phyloP scores from a whole-genome alignment of 768 basidiomycete species.

The Ramaria sp. region DNA sequence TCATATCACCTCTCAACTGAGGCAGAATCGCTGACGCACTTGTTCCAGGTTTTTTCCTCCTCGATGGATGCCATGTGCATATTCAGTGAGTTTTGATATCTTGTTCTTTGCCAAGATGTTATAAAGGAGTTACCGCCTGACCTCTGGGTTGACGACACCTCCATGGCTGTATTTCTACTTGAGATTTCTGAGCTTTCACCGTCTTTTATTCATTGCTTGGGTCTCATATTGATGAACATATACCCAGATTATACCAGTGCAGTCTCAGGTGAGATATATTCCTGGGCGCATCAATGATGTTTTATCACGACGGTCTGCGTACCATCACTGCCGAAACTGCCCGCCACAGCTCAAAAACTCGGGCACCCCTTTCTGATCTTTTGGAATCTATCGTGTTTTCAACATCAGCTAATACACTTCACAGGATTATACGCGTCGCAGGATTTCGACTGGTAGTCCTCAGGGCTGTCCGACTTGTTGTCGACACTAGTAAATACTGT shows the following conservation, averaged over 20 bases:
- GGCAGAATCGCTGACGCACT: conserved; percentile 5
- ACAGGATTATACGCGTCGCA: too few species aligned
- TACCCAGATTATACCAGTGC: too few species aligned
- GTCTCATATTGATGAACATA: background rate
- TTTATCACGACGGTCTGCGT: conserved; percentile 92
- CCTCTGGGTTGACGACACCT: conserved; percentile 55
- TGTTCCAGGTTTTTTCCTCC: conserved; percentile 5
- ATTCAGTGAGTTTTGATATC: conserved; percentile 25
- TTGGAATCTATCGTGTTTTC: conserved; percentile 7
- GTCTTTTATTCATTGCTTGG: background rate
- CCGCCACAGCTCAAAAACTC: conserved; percentile 83
- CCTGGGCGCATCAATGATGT: conserved; percentile 38
- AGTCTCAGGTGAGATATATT: conserved; percentile 13
- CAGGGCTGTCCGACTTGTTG: too few species aligned
- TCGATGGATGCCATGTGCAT: background rate
- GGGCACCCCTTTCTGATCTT: conserved; percentile 72
- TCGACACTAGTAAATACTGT: too few species aligned
- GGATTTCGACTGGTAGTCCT: too few species aligned
- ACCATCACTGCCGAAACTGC: conserved; percentile 73
- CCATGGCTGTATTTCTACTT: conserved; percentile 57
- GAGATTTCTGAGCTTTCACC: conserved; percentile 11
- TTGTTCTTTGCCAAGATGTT: conserved; percentile 35
- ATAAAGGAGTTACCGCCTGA: conserved; percentile 87
- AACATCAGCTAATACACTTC: too few species aligned
- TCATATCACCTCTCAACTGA: background rate